Conservation (phyloP, 1,284 basidiomycete genomes). For the Boletus semigastroideus region DNA sequence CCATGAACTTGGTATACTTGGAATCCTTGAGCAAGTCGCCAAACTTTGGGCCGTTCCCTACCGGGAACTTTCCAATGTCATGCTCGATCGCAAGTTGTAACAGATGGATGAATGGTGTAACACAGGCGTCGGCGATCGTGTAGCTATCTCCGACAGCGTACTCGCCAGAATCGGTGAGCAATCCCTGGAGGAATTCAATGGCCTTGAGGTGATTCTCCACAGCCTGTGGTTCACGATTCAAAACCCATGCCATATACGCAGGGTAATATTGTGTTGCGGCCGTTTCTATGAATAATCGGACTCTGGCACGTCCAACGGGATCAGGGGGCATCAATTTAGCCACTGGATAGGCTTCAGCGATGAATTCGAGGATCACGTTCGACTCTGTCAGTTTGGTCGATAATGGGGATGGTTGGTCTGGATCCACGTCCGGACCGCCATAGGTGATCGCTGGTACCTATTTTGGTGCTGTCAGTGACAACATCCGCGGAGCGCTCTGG, state of each 20-base stretch:
- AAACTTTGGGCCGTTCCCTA: slow-evolving; percentile 42
- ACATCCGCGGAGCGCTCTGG: slow-evolving; percentile 34
- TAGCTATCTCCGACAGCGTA: slow-evolving; percentile 37
- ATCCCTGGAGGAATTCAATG: slow-evolving; percentile 32
- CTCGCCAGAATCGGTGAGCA: slow-evolving; percentile 27
- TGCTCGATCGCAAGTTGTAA: slow-evolving; percentile 41
- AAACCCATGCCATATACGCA: slow-evolving; percentile 26
- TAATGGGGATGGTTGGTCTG: slow-evolving; percentile 54
- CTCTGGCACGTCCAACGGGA: slow-evolving; percentile 53
- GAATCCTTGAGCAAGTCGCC: slow-evolving; percentile 38
- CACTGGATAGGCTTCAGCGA: slow-evolving; percentile 53
- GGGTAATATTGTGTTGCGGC: slow-evolving; percentile 20
- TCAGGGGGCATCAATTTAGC: slow-evolving; percentile 50
- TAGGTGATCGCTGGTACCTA: slow-evolving; percentile 40
- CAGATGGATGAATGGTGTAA: slow-evolving; percentile 49
- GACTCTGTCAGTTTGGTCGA: slow-evolving; percentile 63
- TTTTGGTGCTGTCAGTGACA: background rate
- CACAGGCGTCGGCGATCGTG: slow-evolving; percentile 55
- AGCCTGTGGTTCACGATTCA: slow-evolving; percentile 37
- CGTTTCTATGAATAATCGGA: slow-evolving; percentile 59
- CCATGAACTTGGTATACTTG: slow-evolving; percentile 43
- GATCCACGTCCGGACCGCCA: slow-evolving; percentile 52
- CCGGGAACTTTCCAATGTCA: slow-evolving; percentile 45
- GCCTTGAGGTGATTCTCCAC: slow-evolving; percentile 16
- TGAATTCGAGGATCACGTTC: slow-evolving; percentile 59